Percentiles rank a stretch among this genome's conserved stretches.
These are phyloP conservation scores for Rhizopogon vulgaris DNA, from an alignment of 768 basidiomycete species.

Conservation along the genomic window DNA sequence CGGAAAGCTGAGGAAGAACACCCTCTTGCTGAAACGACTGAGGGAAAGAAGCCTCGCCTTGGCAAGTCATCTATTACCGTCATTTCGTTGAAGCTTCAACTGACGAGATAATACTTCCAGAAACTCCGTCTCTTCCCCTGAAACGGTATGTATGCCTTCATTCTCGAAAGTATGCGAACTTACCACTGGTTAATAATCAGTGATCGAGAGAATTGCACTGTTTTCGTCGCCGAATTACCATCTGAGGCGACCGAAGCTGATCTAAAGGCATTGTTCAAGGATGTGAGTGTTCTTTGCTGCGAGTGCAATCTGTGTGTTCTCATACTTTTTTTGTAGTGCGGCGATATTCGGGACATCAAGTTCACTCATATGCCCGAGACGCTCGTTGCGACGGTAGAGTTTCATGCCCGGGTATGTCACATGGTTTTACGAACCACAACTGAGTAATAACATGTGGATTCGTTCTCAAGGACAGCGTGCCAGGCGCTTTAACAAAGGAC, in stretches of 20 bases:
- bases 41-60: conserved; percentile 57
- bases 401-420: conserved; percentile 46
- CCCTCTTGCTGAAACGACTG: conserved; percentile 28
- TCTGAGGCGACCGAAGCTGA: conserved; percentile 53
- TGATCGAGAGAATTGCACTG: conserved; percentile 92
- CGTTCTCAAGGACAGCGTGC: conserved; percentile 61
- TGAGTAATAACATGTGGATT: not conserved
- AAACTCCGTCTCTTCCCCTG: conserved; percentile 39
- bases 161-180: not conserved
- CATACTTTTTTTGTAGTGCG: conserved; percentile 57
- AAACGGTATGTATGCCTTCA: conserved; percentile 44
- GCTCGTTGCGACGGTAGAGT: conserved; percentile 85
- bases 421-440: not conserved
- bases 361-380: conserved; percentile 54
- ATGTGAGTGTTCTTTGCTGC: conserved; percentile 45
- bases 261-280: conserved; percentile 72
- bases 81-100: not conserved
- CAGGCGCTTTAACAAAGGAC: conserved; percentile 87
- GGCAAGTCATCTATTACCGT: conserved; percentile 35
- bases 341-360: conserved; percentile 78
- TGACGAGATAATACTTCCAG: conserved; percentile 18
- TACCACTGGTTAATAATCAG: conserved; percentile 31
- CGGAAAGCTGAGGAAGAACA: conserved; percentile 54
- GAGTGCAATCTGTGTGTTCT: not conserved
- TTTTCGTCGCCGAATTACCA: conserved; percentile 77